Evolutionary conservation across 1,139 yeast genomes (phyloP).

Genomic region (Saccharomyces hybrid): DNA sequence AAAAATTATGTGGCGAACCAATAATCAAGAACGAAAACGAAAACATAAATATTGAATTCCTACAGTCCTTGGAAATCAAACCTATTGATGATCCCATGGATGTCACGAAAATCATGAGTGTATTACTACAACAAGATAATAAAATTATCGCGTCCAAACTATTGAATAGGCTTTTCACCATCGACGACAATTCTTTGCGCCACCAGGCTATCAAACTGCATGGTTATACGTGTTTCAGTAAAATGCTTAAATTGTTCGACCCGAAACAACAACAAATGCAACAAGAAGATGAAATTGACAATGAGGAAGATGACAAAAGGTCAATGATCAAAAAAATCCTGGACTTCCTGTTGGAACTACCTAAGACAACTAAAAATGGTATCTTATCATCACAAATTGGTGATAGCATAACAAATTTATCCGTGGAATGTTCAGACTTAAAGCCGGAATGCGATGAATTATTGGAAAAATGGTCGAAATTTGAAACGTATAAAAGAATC

Average conservation of each 20-base stretch:
- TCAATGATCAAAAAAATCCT: conserved; percentile 42
- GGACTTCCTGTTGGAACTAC: conserved; percentile 62
- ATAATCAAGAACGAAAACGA: conserved; percentile 50
- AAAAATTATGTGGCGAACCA: conserved; percentile 41
- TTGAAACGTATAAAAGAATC: conserved; percentile 78
- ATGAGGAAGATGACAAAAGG: conserved; percentile 11
- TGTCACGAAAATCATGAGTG: conserved; percentile 75
- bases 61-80: conserved; percentile 48
- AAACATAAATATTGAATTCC: conserved; percentile 56
- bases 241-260: conserved; percentile 42
- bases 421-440: conserved; percentile 33
- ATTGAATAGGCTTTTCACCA: conserved; percentile 54
- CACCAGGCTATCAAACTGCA: conserved; percentile 65
- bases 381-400: conserved; percentile 76
- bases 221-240: conserved; percentile 75
- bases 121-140: conserved; percentile 71
- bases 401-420: conserved; percentile 46
- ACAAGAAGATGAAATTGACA: not conserved
- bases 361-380: conserved; percentile 71
- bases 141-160: conserved; percentile 56
- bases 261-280: not conserved
- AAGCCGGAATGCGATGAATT: conserved; percentile 38
- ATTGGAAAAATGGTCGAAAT: conserved; percentile 60
- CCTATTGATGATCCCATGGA: conserved; percentile 48
- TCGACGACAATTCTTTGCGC: conserved; percentile 50